These are phyloP conservation scores for Calycina herbarum DNA, from an alignment of 2,329 filamentous ascomycete species.

Conservation along the genomic window DNA sequence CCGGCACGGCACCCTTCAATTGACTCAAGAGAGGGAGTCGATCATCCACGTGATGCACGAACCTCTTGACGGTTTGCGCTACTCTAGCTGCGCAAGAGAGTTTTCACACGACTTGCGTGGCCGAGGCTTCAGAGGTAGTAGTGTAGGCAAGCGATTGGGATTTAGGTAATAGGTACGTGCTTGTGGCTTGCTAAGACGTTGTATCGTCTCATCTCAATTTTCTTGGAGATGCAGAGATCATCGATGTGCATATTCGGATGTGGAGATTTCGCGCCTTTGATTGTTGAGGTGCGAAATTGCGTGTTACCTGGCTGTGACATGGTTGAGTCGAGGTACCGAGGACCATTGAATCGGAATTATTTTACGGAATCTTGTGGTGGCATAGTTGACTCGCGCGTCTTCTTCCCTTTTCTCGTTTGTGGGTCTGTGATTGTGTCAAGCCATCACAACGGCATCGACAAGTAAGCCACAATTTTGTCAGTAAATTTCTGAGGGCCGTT, in stretches of 20 bases:
- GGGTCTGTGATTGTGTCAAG: background rate
- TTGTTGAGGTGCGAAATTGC: background rate
- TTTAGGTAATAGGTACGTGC: background rate
- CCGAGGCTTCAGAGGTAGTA: background rate
- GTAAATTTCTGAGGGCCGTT: too few relatives aligned
- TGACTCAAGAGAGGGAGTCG: background rate
- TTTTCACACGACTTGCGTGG: background rate
- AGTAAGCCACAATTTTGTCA: background rate
- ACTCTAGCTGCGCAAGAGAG: too few relatives aligned
- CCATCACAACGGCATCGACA: background rate
- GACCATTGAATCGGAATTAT: background rate
- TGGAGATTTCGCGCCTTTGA: background rate
- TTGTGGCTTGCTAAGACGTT: background rate
- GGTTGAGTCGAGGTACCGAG: background rate
- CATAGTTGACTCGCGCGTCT: background rate
- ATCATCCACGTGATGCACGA: background rate
- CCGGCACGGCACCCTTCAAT: background rate
- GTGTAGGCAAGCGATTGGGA: background rate
- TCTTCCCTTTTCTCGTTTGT: background rate
- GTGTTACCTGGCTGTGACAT: background rate
- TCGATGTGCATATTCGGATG: constrained; percentile 1
- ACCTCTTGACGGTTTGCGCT: background rate
- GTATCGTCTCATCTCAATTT: background rate
- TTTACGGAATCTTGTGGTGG: background rate
- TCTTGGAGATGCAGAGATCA: background rate